These are phyloP conservation scores for Mrakia hoshinonis DNA, from an alignment of 768 basidiomycete genomes.

Conservation along the genomic window DNA sequence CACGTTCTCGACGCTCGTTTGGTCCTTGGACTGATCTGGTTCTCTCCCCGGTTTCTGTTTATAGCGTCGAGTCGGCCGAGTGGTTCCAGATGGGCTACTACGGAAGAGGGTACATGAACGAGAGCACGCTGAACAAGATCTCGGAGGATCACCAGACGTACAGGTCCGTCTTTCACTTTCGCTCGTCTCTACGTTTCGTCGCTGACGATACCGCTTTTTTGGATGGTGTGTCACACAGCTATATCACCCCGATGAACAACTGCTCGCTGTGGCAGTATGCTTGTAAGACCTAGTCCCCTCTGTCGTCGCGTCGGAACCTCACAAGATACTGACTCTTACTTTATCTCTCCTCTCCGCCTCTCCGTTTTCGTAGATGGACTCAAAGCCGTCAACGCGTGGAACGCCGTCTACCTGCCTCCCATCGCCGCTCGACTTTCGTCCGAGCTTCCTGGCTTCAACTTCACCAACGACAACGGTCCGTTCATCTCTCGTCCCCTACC, in stretches of 20 bases:
- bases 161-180: neutral
- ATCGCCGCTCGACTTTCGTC: constrained; percentile 42
- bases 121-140: constrained; percentile 38
- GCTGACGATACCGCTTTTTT: neutral
- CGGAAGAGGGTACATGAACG: constrained; percentile 39
- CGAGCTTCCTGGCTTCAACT: constrained; percentile 39
- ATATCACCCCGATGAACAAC: constrained; percentile 12
- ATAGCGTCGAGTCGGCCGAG: constrained; percentile 43
- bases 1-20: neutral
- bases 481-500: neutral
- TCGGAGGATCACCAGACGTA: constrained; percentile 35
- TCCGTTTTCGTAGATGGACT: neutral
- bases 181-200: neutral
- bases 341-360: too few species aligned
- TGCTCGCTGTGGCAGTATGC: constrained; percentile 17
- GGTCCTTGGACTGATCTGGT: neutral
- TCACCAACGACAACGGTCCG: constrained; percentile 32
- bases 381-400: constrained; percentile 39
- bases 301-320: too few species aligned
- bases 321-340: too few species aligned
- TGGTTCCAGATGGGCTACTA: constrained; percentile 45
- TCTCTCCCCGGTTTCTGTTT: neutral
- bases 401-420: constrained; percentile 40
- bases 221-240: constrained; percentile 3
- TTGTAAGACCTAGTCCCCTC: too few species aligned